These are phyloP conservation scores for Fusarium denticulatum DNA, from an alignment of 2,329 filamentous ascomycete genomes.

Conservation along the genomic window DNA sequence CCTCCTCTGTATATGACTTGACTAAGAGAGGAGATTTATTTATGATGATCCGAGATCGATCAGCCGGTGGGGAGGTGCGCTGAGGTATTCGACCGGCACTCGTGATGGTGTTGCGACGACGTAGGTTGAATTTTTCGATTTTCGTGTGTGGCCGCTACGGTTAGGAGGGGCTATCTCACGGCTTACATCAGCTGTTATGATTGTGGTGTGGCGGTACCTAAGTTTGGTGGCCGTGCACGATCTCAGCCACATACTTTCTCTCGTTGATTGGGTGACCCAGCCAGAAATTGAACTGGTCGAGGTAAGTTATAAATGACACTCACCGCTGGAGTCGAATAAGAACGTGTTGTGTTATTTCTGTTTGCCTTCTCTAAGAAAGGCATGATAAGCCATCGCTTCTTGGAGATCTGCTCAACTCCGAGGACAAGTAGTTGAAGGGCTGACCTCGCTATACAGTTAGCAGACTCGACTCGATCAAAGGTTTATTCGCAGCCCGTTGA, in stretches of 20 bases:
- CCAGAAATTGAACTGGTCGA: neutral
- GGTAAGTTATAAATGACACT: neutral
- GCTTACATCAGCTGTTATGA: slow-evolving; percentile 44
- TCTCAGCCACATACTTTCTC: neutral
- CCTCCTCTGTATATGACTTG: slow-evolving; percentile 57
- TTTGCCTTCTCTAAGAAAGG: neutral
- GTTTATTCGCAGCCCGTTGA: neutral
- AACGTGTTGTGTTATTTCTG: neutral
- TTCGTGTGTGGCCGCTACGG: slow-evolving; percentile 55
- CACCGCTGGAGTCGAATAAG: neutral
- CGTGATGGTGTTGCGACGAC: slow-evolving; percentile 51
- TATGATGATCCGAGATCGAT: slow-evolving; percentile 50
- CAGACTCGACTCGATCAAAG: neutral
- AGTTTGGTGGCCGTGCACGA: neutral
- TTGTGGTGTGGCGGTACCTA: neutral
- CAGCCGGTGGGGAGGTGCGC: slow-evolving; percentile 49
- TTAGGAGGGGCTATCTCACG: slow-evolving; percentile 53
- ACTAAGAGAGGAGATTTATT: slow-evolving; percentile 51
- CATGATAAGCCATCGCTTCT: neutral
- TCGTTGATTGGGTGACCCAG: neutral
- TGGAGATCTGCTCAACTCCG: neutral
- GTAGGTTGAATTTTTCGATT: slow-evolving; percentile 56
- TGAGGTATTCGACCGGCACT: slow-evolving; percentile 52
- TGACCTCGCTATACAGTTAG: neutral
- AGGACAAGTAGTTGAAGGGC: neutral